A percentile compares a stretch with the other conserved stretches of the same genome.
Evolutionary conservation across 1,139 yeast species (phyloP).

Genomic region (Yamadazyma atlantica): DNA sequence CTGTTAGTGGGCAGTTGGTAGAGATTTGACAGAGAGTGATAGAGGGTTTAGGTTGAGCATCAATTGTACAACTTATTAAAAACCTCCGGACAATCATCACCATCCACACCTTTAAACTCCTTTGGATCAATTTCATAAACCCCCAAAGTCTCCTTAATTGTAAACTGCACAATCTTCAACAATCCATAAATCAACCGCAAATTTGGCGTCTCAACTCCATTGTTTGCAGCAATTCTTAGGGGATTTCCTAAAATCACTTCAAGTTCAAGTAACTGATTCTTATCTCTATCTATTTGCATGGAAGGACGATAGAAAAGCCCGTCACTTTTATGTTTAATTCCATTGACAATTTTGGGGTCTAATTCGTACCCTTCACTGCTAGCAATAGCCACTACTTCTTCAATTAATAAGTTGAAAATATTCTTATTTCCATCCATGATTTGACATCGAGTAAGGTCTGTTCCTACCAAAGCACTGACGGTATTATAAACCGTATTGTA

Average conservation of each 20-base stretch:
- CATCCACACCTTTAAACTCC: constrained; percentile 25
- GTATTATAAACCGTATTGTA: constrained; percentile 72
- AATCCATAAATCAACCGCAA: constrained; percentile 57
- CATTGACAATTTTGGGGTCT: constrained; percentile 43
- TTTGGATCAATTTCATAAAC: constrained; percentile 30
- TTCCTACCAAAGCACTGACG: constrained; percentile 49
- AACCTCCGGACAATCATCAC: constrained; percentile 31
- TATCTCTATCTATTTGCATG: constrained; percentile 70
- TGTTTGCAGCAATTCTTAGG: constrained; percentile 53
- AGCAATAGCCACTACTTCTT: constrained; percentile 62
- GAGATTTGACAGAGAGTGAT: too few species aligned
- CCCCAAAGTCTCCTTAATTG: constrained; percentile 55
- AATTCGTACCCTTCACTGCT: constrained; percentile 58
- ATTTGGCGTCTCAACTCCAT: constrained; percentile 58
- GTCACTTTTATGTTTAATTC: constrained; percentile 58
- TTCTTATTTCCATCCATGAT: constrained; percentile 52
- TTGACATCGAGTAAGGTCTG: constrained; percentile 60
- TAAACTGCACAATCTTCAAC: constrained; percentile 58
- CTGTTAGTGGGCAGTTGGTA: too few species aligned
- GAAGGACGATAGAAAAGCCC: constrained; percentile 69
- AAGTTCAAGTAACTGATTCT: constrained; percentile 68
- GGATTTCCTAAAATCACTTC: constrained; percentile 77
- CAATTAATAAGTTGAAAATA: constrained; percentile 61
- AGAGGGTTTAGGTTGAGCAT: too few species aligned
- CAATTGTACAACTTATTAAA: too few species aligned